These are phyloP conservation scores for Ulota crispa DNA, from an alignment of 225 moss, liverwort and hornwort species.

Conservation along the genomic window DNA sequence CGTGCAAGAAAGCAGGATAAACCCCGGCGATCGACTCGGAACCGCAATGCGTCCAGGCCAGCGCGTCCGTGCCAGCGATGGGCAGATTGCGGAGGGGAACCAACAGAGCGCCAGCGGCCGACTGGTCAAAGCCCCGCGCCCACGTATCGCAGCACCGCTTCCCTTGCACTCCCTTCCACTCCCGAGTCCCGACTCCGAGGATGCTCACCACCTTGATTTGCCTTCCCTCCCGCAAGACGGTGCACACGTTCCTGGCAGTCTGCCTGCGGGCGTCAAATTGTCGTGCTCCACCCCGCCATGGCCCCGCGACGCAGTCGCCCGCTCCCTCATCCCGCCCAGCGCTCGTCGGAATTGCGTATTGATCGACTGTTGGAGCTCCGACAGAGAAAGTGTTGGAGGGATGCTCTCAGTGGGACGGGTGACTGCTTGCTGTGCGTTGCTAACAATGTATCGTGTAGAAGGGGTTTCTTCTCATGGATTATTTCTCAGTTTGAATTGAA, in stretches of 20 bases:
- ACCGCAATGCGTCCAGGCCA: background rate
- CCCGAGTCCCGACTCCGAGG: background rate
- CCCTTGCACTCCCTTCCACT: background rate
- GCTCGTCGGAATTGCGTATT: background rate
- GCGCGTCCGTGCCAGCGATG: background rate
- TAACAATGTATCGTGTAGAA: too few relatives aligned
- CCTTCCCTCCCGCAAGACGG: background rate
- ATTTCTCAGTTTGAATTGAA: too few relatives aligned
- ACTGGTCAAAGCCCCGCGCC: background rate
- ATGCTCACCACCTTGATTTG: background rate
- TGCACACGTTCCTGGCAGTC: background rate
- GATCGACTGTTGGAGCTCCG: too few relatives aligned
- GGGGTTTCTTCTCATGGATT: too few relatives aligned
- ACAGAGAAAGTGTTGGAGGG: too few relatives aligned
- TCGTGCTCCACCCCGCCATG: too few relatives aligned
- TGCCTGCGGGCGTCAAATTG: background rate
- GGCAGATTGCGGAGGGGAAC: background rate
- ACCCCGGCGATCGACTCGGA: constrained; percentile 1
- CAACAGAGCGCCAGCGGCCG: constrained; percentile 1
- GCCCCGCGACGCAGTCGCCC: background rate
- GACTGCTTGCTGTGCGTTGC: too few relatives aligned
- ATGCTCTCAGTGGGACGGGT: too few relatives aligned
- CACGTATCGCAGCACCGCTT: background rate
- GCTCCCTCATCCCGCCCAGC: background rate
- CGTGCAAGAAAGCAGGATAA: background rate